Conservation (phyloP, 2,329 filamentous ascomycete species). For the Colletotrichum ledebouriae region DNA sequence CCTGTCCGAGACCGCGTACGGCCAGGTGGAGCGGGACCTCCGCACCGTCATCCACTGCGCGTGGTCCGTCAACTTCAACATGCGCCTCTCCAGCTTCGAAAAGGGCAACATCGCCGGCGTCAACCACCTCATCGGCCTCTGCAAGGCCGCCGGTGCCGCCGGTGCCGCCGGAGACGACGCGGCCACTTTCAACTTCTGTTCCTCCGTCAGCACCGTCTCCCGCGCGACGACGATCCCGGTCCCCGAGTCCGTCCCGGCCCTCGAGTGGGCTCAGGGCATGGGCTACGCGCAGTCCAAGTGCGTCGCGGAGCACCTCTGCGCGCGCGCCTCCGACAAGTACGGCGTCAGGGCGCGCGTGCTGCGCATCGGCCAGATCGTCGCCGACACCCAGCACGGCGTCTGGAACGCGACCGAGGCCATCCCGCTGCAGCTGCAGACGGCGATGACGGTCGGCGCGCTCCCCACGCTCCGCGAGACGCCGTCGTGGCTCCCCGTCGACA, state of each 20-base stretch:
- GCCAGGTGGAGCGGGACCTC: constrained; percentile 49
- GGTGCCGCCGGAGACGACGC: not conserved
- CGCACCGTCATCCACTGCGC: constrained; percentile 64
- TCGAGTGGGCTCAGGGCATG: constrained; percentile 55
- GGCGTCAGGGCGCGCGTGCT: constrained; percentile 54
- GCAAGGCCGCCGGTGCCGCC: constrained; percentile 42
- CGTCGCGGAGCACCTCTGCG: constrained; percentile 56
- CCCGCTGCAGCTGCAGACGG: constrained; percentile 63
- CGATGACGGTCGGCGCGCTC: constrained; percentile 57
- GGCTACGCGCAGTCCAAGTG: constrained; percentile 60
- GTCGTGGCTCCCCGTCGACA: constrained; percentile 62
- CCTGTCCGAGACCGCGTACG: constrained; percentile 48
- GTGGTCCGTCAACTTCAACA: constrained; percentile 71
- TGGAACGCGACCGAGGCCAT: constrained; percentile 68
- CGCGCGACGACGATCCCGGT: constrained; percentile 50
- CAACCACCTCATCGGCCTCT: constrained; percentile 57
- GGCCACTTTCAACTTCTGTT: constrained; percentile 62
- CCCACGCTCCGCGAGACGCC: constrained; percentile 60
- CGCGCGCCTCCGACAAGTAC: constrained; percentile 49
- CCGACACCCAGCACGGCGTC: constrained; percentile 59
- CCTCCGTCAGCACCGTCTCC: constrained; percentile 61
- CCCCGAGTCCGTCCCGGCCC: constrained; percentile 52
- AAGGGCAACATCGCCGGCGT: constrained; percentile 60
- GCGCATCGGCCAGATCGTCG: constrained; percentile 65
- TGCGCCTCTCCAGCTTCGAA: constrained; percentile 64